phyloP scores from a whole-genome alignment of 306 rosid genomes.

The Trifolium repens region DNA sequence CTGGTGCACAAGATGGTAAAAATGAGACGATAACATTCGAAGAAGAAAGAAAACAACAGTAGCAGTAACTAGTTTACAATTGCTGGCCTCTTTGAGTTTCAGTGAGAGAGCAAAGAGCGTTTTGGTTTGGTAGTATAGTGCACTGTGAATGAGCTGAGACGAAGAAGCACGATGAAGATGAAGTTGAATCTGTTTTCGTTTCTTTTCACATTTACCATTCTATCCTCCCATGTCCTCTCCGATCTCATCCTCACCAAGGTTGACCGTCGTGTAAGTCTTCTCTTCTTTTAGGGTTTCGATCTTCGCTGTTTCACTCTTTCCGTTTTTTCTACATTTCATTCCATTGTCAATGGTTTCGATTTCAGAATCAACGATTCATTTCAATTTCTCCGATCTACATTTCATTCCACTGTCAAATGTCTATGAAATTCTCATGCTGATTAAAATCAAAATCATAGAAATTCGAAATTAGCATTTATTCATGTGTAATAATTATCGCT shows the following conservation, averaged over 20 bases:
- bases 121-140: background rate
- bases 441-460: constrained; percentile 1
- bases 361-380: background rate
- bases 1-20: constrained; percentile 10
- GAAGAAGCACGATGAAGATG: constrained; percentile 9
- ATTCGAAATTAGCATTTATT: no score
- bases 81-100: background rate
- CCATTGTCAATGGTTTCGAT: background rate
- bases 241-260: constrained; percentile 91
- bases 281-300: constrained; percentile 44
- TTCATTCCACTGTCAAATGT: background rate
- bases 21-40: background rate
- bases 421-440: background rate
- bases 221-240: constrained; percentile 65
- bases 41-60: background rate
- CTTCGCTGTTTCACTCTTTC: background rate
- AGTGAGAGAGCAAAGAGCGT: background rate
- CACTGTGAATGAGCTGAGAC: constrained; percentile 38
- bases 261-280: constrained; percentile 87
- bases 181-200: constrained; percentile 57
- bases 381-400: constrained; percentile 41
- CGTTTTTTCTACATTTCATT: background rate
- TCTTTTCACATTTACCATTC: constrained; percentile 50
- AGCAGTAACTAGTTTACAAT: background rate
- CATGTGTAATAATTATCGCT: background rate